Base-by-base conservation (phyloP, 257 asterid species). In the Ballota nigra region DNA sequence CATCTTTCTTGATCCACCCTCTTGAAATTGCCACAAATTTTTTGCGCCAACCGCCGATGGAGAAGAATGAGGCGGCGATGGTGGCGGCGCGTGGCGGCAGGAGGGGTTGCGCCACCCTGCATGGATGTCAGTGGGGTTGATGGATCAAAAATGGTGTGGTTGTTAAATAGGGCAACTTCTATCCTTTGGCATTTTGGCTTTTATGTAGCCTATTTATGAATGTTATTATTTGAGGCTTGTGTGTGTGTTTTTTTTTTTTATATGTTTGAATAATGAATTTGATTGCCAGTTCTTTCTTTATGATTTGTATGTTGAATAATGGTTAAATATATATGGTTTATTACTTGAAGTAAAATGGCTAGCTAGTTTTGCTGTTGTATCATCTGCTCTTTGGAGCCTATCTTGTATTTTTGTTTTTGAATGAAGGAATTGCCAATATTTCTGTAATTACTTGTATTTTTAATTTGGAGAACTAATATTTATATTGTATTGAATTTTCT, bases 151-250 rank as follows among this genome's bases (percentile, higher is more conserved):
- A 80, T 82, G 86, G 78, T 75, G 85, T 47, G 62, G 57, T 70
- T 34, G 49, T 74, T 69, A 56, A 34, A 65, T 74, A 86, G 96
- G 96, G 96, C 96, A 89, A 89, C 91, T 89, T 84, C 83, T 79
- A 89, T 89, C 93, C 96, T 89, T 89, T 85, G 93, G 96, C 96
- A 89, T 72, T 74, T 62, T 47, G 65, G 47, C 47, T 78, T 59
- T 62, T 13, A 8, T 26, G 57, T 55, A 40, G 29, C 69, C 65
- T 61, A 49, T 31, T 29, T 47, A 47, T 47, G 22, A 8, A 49
- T 49, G 5, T 20, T 4, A 15, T 31, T 3, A 19, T 31, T 3
- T 52, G 47, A 16, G 33, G 71, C 63, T 40, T 53, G 3, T 10
- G 1, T 41, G n/a, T 41, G n/a, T 41, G 16, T 36, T 8, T 31